A percentile compares a stretch with the other conserved stretches of the same genome.
Evolutionary conservation across 495 filamentous ascomycete species (phyloP).

Genomic region (Alectoria sarmentosa): DNA sequence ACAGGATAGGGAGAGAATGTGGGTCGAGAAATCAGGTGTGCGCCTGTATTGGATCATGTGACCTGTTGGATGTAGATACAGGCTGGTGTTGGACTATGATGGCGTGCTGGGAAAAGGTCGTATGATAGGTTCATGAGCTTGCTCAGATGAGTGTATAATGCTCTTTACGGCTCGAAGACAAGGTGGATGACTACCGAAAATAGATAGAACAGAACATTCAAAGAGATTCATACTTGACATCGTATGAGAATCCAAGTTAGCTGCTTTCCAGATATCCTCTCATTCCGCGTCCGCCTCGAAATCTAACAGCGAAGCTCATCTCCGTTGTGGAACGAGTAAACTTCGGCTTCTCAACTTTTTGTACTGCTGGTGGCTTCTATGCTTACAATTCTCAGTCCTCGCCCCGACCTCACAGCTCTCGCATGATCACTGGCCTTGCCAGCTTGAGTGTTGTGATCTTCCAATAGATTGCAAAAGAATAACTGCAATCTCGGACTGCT

Average conservation of each 20-base stretch:
- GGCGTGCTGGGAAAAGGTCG: not conserved
- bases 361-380: not conserved
- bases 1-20: not conserved
- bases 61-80: not conserved
- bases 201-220: conserved; percentile 3
- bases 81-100: not conserved
- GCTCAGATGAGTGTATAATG: not conserved
- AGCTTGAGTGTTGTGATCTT: not conserved
- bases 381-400: not conserved
- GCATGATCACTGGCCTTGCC: not conserved
- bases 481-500: not conserved
- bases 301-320: not conserved
- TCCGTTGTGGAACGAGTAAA: not conserved
- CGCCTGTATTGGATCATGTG: not conserved
- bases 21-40: not conserved
- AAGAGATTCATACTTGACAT: not conserved
- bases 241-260: not conserved
- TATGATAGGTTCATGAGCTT: not conserved
- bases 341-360: not conserved
- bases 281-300: not conserved
- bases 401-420: not conserved
- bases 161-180: not conserved
- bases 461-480: not conserved
- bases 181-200: not conserved
- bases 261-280: not conserved